These are phyloP conservation scores for Gonapodya prolifera DNA, from an alignment of 192 early-diverging fungal genomes.

Conservation along the genomic window DNA sequence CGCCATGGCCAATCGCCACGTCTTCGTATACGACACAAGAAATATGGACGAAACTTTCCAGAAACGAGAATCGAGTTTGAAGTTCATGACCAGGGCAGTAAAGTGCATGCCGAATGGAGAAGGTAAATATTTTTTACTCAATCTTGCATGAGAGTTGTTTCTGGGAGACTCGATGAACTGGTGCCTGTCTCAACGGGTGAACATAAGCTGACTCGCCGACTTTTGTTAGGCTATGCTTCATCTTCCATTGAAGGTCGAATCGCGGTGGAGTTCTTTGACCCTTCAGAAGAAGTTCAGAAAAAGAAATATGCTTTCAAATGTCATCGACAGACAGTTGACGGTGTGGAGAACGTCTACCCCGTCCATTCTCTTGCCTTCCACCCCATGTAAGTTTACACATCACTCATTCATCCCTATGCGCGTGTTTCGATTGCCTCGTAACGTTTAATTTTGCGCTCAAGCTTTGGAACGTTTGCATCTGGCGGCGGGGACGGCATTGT, in stretches of 20 bases:
- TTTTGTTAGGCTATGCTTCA: slow-evolving; percentile 60
- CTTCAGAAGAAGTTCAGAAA: slow-evolving; percentile 42
- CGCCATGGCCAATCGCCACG: slow-evolving; percentile 62
- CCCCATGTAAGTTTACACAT: slow-evolving; percentile 46
- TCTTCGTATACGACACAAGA: slow-evolving; percentile 76
- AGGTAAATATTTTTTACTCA: slow-evolving; percentile 19
- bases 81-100: slow-evolving; percentile 79
- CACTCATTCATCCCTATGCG: background rate
- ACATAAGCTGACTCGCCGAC: background rate
- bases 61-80: slow-evolving; percentile 62
- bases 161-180: background rate
- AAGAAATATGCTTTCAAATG: slow-evolving; percentile 97
- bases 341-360: slow-evolving; percentile 74
- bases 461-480: slow-evolving; percentile 87
- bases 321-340: slow-evolving; percentile 68
- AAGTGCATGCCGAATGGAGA: slow-evolving; percentile 73
- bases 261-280: slow-evolving; percentile 83
- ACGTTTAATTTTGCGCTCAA: slow-evolving; percentile 14
- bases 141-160: background rate
- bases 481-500: slow-evolving; percentile 89
- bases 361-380: slow-evolving; percentile 90
- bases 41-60: slow-evolving; percentile 64
- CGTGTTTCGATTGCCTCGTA: background rate
- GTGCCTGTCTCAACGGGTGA: background rate
- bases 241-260: slow-evolving; percentile 91